phyloP scores from a whole-genome alignment of 202 grass and related monocot genomes.

The Setaria italica region DNA sequence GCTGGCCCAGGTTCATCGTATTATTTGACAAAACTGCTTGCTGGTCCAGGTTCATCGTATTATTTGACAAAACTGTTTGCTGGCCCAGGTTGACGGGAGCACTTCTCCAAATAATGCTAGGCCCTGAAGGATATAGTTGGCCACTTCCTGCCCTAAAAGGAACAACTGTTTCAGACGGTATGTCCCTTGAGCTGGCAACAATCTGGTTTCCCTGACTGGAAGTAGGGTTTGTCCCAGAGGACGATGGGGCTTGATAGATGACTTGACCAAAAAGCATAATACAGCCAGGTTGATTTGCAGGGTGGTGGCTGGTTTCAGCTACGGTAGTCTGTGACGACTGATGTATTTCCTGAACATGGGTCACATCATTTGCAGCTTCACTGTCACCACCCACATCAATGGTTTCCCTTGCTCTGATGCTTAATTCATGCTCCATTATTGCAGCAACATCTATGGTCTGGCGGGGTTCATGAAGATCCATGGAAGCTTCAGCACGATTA shows the following conservation, averaged over 20 bases:
- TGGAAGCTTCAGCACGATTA: background rate
- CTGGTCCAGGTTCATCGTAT: too few species aligned
- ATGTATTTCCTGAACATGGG: background rate
- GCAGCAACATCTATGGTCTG: background rate
- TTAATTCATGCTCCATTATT: background rate
- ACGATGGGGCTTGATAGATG: background rate
- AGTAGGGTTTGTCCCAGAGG: background rate
- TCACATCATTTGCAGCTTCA: background rate
- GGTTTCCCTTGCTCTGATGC: background rate
- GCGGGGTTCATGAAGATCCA: background rate
- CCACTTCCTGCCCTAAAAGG: background rate
- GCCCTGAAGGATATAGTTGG: background rate
- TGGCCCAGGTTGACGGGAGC: background rate
- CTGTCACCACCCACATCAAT: background rate
- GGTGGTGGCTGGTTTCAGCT: background rate
- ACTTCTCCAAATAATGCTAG: background rate
- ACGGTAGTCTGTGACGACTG: background rate
- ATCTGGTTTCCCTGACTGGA: background rate
- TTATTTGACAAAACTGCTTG: too few species aligned
- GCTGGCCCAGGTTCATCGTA: too few species aligned
- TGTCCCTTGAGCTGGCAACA: background rate
- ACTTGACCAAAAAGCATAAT: slow-evolving; percentile 13
- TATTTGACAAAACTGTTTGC: background rate
- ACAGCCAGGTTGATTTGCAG: background rate
- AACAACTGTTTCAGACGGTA: background rate